A percentile compares a stretch with the other conserved stretches of the same genome.
phyloP scores from a whole-genome alignment of 768 basidiomycete species.

The Pulveroboletus ravenelii region DNA sequence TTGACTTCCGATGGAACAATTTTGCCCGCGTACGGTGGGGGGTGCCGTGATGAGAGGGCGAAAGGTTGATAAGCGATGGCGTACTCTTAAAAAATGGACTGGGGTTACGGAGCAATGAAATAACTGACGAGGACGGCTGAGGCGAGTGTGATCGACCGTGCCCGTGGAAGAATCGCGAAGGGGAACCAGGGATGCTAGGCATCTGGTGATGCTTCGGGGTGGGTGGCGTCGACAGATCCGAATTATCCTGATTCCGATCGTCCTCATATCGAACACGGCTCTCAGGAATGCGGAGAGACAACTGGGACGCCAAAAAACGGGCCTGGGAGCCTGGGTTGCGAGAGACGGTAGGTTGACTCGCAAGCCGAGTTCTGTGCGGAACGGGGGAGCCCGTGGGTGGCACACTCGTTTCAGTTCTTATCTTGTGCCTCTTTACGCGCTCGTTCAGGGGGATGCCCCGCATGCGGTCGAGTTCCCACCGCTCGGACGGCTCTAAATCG shows the following conservation, averaged over 20 bases:
- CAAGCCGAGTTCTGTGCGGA: constrained; percentile 28
- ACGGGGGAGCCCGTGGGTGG: constrained; percentile 10
- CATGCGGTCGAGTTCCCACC: constrained; percentile 42
- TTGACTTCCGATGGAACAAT: constrained; percentile 33
- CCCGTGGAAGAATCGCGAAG: constrained; percentile 29
- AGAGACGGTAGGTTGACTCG: constrained; percentile 26
- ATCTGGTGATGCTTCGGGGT: constrained; percentile 31
- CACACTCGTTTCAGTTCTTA: constrained; percentile 30
- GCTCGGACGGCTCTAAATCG: constrained; percentile 40
- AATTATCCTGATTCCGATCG: constrained; percentile 27
- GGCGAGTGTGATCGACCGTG: constrained; percentile 29
- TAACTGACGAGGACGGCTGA: constrained; percentile 33
- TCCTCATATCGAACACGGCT: constrained; percentile 30
- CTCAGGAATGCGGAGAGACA: constrained; percentile 32
- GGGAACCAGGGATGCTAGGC: constrained; percentile 28
- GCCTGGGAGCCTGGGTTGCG: constrained; percentile 27
- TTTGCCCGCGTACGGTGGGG: constrained; percentile 28
- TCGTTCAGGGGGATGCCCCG: constrained; percentile 41
- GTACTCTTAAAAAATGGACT: constrained; percentile 34
- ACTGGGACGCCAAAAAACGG: constrained; percentile 31
- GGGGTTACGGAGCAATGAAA: constrained; percentile 32
- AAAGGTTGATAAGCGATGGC: constrained; percentile 28
- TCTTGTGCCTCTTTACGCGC: constrained; percentile 33
- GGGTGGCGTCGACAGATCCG: constrained; percentile 30
- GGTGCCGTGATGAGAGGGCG: constrained; percentile 30